These are phyloP conservation scores for Phenoliferia sp. DNA, from an alignment of 1,284 basidiomycete genomes.

Conservation along the genomic window DNA sequence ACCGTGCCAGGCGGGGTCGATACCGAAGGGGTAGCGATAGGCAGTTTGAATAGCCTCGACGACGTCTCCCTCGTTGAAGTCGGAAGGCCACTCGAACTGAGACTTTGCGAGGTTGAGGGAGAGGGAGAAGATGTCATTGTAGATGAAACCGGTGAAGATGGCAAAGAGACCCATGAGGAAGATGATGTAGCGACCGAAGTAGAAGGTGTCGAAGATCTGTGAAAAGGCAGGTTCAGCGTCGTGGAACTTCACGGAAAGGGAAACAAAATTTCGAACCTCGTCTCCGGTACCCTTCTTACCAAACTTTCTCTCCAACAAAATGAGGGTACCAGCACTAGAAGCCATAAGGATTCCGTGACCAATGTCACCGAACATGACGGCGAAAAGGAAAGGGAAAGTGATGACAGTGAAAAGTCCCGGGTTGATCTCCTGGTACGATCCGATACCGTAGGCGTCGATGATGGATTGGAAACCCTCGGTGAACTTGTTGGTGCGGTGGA, in stretches of 20 bases:
- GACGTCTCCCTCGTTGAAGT: constrained; percentile 47
- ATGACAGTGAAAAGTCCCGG: constrained; percentile 62
- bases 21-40: constrained; percentile 79
- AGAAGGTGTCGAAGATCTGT: constrained; percentile 83
- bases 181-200: constrained; percentile 83
- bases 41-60: constrained; percentile 58
- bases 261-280: constrained; percentile 53
- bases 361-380: constrained; percentile 99
- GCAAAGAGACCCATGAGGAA: constrained; percentile 79
- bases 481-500: constrained; percentile 91
- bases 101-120: constrained; percentile 82
- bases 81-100: constrained; percentile 75
- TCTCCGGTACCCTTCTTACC: constrained; percentile 61
- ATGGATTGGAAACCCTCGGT: constrained; percentile 97
- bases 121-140: constrained; percentile 99
- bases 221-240: neutral
- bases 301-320: constrained; percentile 74
- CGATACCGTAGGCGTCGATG: constrained; percentile 95
- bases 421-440: constrained; percentile 95
- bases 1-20: constrained; percentile 95
- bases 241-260: neutral
- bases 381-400: constrained; percentile 82
- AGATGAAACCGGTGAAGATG: constrained; percentile 87
- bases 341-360: constrained; percentile 89
- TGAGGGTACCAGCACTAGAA: constrained; percentile 74